phyloP scores from a whole-genome alignment of 2,329 filamentous ascomycete species.

The Cytospora piceicola region DNA sequence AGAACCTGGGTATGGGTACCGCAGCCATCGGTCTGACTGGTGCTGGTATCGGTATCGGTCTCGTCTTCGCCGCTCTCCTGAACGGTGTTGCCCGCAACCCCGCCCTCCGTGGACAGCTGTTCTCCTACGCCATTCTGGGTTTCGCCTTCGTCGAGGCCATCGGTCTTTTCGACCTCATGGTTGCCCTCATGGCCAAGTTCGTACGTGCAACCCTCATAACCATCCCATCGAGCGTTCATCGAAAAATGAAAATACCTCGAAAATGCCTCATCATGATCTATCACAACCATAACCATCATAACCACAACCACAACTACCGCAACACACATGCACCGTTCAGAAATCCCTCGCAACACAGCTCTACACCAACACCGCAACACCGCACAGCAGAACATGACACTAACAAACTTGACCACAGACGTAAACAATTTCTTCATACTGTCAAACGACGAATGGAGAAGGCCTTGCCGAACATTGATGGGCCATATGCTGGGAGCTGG shows the following conservation, averaged over 20 bases:
- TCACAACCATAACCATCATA: neutral
- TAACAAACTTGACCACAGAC: constrained; percentile 24
- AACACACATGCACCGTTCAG: neutral
- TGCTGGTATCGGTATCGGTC: constrained; percentile 94
- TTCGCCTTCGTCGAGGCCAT: constrained; percentile 95
- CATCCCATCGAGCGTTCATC: constrained; percentile 11
- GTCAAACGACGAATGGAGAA: constrained; percentile 28
- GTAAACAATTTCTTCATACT: constrained; percentile 27
- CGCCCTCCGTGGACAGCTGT: constrained; percentile 91
- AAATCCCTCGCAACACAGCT: neutral
- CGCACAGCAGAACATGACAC: neutral
- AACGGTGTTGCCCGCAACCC: constrained; percentile 93
- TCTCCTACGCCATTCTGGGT: constrained; percentile 94
- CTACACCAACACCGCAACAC: neutral
- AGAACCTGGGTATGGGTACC: constrained; percentile 87
- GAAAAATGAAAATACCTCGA: neutral
- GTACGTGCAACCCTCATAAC: constrained; percentile 52
- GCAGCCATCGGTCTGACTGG: constrained; percentile 91
- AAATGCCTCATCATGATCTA: constrained; percentile 18
- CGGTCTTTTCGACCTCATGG: constrained; percentile 86
- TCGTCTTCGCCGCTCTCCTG: constrained; percentile 89
- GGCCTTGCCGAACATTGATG: constrained; percentile 29
- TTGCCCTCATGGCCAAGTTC: constrained; percentile 94
- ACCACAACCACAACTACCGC: neutral
- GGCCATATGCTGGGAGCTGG: constrained; percentile 25